Evolutionary conservation across 805 yeast genomes (phyloP), one percentile per base, ranked within the genome.

Genomic region (Schwanniomyces sp.): DNA sequence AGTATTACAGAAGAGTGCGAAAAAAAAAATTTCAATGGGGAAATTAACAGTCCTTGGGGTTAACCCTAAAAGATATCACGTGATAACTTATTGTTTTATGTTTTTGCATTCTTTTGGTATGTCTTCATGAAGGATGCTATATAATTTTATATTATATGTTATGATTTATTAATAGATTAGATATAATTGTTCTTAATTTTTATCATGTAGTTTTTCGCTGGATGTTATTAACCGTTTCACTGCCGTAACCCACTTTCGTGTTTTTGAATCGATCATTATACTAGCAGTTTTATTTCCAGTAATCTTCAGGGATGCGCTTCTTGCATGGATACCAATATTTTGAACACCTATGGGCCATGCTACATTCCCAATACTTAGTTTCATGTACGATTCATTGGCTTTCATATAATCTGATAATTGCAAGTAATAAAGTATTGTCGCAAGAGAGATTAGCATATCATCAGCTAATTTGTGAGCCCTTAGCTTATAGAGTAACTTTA

Each of bases 281-380:
- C 86, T 87, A 11, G 94, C 84, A 8, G 74, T 58, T 47, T 61
- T 57, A 39, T 59, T 57, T 40, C 83, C 81, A 5, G 81, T 74
- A 29, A 85, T 78, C 53, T 78, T 80, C 48, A 76, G 73, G 44
- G 80, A 83, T 1, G 86, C 83, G 46, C 84, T 79, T 50, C 96
- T 69, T 9, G 83, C 84, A 61, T 89, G 96, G 48, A 90, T 88
- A 42, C 94, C 90, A 12, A 90, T 86, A 47, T 80, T 80, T 7
- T 82, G 72, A 11, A 90, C 87, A 25, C 96, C 97, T 53, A 89
- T 86, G 2, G 97, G 97, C 96, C 96, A 90, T 4, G 94, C 91
- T 2, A 86, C 89, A 55, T 88, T 88, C 1, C 96, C 97, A 14
- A 90, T 85, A 58, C 92, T 85, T 48, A 90, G 67, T 52, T 85